Evolutionary conservation across 2,329 filamentous ascomycete species (phyloP), one percentile per base, ranked within the genome.

Genomic region (Xylariaceae sp.): DNA sequence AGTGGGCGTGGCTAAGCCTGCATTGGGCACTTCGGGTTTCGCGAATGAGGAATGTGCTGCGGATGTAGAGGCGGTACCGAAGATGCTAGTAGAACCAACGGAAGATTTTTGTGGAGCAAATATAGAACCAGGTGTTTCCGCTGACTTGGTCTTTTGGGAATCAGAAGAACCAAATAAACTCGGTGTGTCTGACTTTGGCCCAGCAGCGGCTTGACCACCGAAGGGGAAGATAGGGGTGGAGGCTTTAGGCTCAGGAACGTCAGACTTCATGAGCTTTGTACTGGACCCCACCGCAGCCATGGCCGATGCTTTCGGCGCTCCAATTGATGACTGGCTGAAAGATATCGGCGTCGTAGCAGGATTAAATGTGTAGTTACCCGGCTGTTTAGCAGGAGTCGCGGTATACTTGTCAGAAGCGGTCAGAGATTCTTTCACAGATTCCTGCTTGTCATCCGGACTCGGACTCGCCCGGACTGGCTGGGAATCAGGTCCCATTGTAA

Each of bases 311-410:
- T 56, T 59, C 18, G 56, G 30, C 7, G 36, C 37, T 16, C 36
- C 50, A 13, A 49, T 5, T 47, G 49, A 22, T 26, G 61, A 42
- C 46, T 58, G 36, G 10, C 61, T 57, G 21, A 69, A 68, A 40
- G 58, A 63, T 36, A 69, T 68, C 13, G 65, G 67, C 3, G 65
- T 67, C 13, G 66, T 68, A 5, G 66, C 47, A 2, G 67, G 56
- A 42, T 69, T 64, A 51, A 69, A 69, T 15, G 67, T 68, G 52
- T 63, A 69, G 48, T 68, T 62, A 18, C 66, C 67, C 29, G 65
- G 64, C 19, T 40, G 40, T 55, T 71, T 72, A 19, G 66, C 59
- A 8, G 64, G 63, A 10, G 66, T 67, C 53, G 60, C 55, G 32
- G 32, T 60, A 42, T 49, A 50, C 21, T 57, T 53, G 34, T 53